Percentiles rank a stretch among this genome's conserved stretches.
These are phyloP conservation scores for Oenanthe javanica DNA, from an alignment of 140 eudicot species.

Conservation along the genomic window DNA sequence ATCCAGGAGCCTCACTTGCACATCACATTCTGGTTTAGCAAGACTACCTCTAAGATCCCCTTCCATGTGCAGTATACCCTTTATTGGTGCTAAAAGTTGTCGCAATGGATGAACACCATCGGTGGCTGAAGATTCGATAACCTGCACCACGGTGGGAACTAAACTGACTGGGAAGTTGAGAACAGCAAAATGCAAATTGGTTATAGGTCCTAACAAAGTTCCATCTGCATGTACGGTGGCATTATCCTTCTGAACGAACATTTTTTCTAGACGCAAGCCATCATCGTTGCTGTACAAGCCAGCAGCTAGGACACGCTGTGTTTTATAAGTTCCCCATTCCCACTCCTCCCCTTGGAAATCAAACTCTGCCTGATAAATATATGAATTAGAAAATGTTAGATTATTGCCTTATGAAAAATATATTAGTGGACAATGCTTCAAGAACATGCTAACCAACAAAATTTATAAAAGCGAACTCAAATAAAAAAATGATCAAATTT, in stretches of 20 bases:
- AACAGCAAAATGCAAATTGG: slow-evolving; percentile 96
- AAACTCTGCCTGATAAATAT: slow-evolving; percentile 72
- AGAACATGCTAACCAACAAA: background rate
- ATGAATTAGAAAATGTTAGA: background rate
- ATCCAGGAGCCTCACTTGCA: slow-evolving; percentile 94
- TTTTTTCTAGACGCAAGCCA: slow-evolving; percentile 92
- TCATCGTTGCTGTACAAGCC: slow-evolving; percentile 97
- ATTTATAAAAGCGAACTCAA: too few relatives aligned
- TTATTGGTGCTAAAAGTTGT: slow-evolving; percentile 80
- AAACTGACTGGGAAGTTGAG: slow-evolving; percentile 92
- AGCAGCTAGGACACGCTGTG: slow-evolving; percentile 94
- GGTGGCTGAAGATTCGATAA: slow-evolving; percentile 84
- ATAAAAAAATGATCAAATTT: background rate
- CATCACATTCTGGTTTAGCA: slow-evolving; percentile 96
- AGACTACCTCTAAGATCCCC: slow-evolving; percentile 96
- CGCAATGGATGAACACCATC: slow-evolving; percentile 84
- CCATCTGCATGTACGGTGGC: slow-evolving; percentile 99
- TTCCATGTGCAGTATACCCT: slow-evolving; percentile 97
- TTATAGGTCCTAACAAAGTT: slow-evolving; percentile 77
- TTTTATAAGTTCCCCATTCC: slow-evolving; percentile 98
- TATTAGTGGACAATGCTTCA: background rate
- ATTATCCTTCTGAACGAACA: slow-evolving; percentile 90
- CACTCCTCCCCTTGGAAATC: slow-evolving; percentile 99
- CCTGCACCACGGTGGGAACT: slow-evolving; percentile 87
- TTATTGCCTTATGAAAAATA: background rate